Percentiles rank a stretch among this genome's conserved stretches.
These are phyloP conservation scores for Tremella fuciformis DNA, from an alignment of 768 basidiomycete genomes.

Conservation along the genomic window DNA sequence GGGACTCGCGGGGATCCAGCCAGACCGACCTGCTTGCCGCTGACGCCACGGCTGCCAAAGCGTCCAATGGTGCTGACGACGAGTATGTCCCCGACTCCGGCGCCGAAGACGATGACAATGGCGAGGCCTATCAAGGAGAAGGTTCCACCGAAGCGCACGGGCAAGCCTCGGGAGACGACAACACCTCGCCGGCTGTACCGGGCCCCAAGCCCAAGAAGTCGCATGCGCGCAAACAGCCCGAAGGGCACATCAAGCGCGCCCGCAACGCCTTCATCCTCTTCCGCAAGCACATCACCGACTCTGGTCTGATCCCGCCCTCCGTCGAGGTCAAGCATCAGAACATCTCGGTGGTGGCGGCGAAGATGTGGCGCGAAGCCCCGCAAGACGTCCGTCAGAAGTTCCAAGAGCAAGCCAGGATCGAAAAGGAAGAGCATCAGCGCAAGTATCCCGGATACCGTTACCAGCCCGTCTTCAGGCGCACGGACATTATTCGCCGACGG, in stretches of 20 bases:
- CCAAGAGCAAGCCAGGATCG: conserved; percentile 43
- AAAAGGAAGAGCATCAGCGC: conserved; percentile 52
- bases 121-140: background rate
- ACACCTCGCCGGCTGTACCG: conserved; percentile 22
- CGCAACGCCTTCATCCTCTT: conserved; percentile 54
- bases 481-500: conserved; percentile 49
- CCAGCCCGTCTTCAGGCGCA: conserved; percentile 48
- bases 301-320: conserved; percentile 46
- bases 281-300: conserved; percentile 52
- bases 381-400: conserved; percentile 49
- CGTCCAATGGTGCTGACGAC: too few species aligned
- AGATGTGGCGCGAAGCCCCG: conserved; percentile 52
- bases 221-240: conserved; percentile 50
- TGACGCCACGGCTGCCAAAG: background rate
- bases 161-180: background rate
- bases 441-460: conserved; percentile 52
- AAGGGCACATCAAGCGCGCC: conserved; percentile 51
- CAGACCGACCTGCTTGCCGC: background rate
- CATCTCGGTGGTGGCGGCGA: conserved; percentile 51
- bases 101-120: conserved; percentile 3
- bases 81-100: background rate
- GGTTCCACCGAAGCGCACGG: background rate
- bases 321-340: conserved; percentile 53
- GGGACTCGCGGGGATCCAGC: background rate
- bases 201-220: conserved; percentile 45